Evolutionary conservation across 768 basidiomycete genomes (phyloP).

Genomic region (Podaxis mareebaensis): DNA sequence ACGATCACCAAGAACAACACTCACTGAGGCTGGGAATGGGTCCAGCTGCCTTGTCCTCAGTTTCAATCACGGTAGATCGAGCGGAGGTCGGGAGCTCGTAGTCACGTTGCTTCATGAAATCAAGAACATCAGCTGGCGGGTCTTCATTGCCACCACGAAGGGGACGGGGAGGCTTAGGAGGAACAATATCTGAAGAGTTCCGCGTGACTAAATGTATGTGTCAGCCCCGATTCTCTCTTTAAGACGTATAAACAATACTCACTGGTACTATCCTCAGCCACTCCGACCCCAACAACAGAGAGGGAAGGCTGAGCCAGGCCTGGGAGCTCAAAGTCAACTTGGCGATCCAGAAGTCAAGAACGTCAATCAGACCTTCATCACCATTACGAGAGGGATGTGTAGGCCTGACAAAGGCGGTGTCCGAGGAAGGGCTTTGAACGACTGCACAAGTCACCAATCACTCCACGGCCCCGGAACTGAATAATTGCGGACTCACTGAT

Average conservation of each 20-base stretch:
- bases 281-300: not conserved
- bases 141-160: not conserved
- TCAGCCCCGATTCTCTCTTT: too few species aligned
- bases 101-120: not conserved
- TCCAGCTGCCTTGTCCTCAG: not conserved
- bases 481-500: not conserved
- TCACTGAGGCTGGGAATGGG: not conserved
- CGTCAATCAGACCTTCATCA: not conserved
- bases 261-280: not conserved
- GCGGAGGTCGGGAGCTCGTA: not conserved
- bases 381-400: not conserved
- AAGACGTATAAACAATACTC: not conserved
- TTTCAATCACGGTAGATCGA: not conserved
- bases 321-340: not conserved
- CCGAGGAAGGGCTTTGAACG: conserved; percentile 5
- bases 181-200: not conserved
- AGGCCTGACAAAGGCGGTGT: not conserved
- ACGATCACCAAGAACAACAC: not conserved
- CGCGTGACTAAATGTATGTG: too few species aligned
- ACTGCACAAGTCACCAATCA: not conserved
- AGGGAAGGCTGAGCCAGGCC: not conserved
- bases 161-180: not conserved
- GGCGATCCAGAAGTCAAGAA: not conserved
- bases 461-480: not conserved
- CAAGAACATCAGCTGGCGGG: not conserved